Evolutionary conservation across 169 alveolate species (phyloP), one percentile per base, ranked within the genome.

Genomic region (Plasmodium gaboni): DNA sequence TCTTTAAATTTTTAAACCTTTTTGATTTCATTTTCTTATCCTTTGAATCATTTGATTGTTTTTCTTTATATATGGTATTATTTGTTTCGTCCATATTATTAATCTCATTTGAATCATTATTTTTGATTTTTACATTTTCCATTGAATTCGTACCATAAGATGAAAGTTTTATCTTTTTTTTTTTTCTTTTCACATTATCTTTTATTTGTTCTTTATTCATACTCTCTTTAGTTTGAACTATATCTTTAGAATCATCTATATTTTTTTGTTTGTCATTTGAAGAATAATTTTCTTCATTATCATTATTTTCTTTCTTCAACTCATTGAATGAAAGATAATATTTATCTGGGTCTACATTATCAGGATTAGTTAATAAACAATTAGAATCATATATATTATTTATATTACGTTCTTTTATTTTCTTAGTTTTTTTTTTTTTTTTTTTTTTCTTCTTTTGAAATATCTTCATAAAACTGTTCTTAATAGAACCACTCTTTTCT

Each of bases 321-420:
- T 78, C 89, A 78, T 72, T 78, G 46, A 78, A 78, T 22, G 89
- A 78, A 10, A 78, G 70, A 69, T 64, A 78, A 57, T 78, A 78
- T 10, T 78, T 78, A 6, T 78, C 57, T n/a, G 59, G 46, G 44
- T 78, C 89, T 9, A 78, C 57, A 24, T 78, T 44, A 1, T 78
- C 38, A 38, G 76, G 74, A 78, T 78, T 65, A 9, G 89, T 12
- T 4, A 78, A 19, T 19, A 78, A 19, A 78, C 60, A 78, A 42
- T 74, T 60, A 9, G 89, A 78, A 69, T 78, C 89, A 55, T 61
- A 64, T 48, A 64, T 67, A 17, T 65, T 59, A 78, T 38, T n/a
- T 9, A 59, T 48, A n/a, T 67, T 76, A 24, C 51, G 42, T 10
- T 50, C 89, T 64, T 78, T 69, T 42, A 19, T 9, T 50, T 51